Conservation (phyloP, 2,329 filamentous ascomycete genomes). For the Colletotrichum filicis region DNA sequence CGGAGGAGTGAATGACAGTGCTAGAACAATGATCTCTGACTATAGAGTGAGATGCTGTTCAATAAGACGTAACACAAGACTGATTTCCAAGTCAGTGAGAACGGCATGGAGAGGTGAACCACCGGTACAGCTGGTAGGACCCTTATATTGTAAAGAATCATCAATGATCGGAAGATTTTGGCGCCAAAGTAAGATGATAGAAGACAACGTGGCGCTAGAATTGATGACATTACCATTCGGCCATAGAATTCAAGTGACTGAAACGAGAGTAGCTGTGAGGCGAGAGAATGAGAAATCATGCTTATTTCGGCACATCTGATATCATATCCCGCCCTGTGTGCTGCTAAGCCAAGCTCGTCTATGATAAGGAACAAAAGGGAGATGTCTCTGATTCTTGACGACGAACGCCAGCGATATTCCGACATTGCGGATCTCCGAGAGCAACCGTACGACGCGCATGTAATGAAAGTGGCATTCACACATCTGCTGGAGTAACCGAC, state of each 20-base stretch:
- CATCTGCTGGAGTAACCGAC: conserved; percentile 4
- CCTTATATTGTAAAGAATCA: background rate
- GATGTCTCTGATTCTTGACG: background rate
- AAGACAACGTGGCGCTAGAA: background rate
- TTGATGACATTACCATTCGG: background rate
- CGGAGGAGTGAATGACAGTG: no score
- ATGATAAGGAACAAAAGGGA: background rate
- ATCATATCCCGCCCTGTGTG: background rate
- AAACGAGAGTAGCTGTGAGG: background rate
- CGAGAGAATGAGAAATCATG: background rate
- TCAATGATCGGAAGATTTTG: no score
- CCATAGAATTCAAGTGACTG: background rate
- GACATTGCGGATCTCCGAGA: background rate
- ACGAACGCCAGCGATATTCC: background rate
- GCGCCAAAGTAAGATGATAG: no score
- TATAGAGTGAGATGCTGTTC: no score
- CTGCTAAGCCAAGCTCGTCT: background rate
- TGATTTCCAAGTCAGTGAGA: background rate
- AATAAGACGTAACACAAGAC: background rate
- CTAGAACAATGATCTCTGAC: no score
- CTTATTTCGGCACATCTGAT: background rate
- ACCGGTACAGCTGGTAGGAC: background rate
- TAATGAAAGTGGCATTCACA: background rate
- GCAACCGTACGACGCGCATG: background rate
- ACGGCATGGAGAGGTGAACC: background rate